These are phyloP conservation scores for Mycena leptocephala DNA, from an alignment of 768 basidiomycete genomes.

Conservation along the genomic window DNA sequence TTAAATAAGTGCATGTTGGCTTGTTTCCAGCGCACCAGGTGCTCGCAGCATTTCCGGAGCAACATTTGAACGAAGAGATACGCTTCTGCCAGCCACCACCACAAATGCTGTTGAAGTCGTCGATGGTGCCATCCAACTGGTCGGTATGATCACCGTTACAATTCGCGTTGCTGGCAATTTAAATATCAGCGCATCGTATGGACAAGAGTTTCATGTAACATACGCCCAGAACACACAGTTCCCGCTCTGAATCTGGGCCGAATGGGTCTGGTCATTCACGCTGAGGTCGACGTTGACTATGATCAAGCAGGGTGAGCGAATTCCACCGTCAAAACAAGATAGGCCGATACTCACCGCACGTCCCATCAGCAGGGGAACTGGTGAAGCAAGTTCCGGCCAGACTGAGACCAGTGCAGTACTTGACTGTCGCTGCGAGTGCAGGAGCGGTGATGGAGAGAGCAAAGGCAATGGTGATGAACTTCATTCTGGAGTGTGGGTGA, in stretches of 20 bases:
- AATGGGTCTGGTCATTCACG: constrained; percentile 9
- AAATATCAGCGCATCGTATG: neutral
- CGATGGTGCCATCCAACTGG: constrained; percentile 5
- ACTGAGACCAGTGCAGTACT: constrained; percentile 2
- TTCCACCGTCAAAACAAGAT: neutral
- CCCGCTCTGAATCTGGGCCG: neutral
- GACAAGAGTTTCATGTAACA: neutral
- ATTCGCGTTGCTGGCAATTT: neutral
- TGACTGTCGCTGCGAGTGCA: constrained; percentile 4
- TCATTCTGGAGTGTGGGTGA: constrained; percentile 3
- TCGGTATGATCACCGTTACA: neutral
- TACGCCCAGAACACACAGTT: constrained; percentile 13
- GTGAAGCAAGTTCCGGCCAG: constrained; percentile 2
- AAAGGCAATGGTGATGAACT: constrained; percentile 3
- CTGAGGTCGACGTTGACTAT: constrained; percentile 11
- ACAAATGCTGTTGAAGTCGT: neutral
- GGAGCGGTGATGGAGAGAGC: neutral
- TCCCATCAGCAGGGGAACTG: constrained; percentile 2
- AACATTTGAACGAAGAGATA: constrained; percentile 11
- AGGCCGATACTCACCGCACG: constrained; percentile 2
- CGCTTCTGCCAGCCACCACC: constrained; percentile 1
- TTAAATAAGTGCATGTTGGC: neutral
- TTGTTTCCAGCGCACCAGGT: constrained; percentile 9
- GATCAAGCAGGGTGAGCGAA: neutral
- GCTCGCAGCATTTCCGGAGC: neutral